phyloP scores from a whole-genome alignment of 2,329 filamentous ascomycete species.

The Scopulariopsis brevicaulis region DNA sequence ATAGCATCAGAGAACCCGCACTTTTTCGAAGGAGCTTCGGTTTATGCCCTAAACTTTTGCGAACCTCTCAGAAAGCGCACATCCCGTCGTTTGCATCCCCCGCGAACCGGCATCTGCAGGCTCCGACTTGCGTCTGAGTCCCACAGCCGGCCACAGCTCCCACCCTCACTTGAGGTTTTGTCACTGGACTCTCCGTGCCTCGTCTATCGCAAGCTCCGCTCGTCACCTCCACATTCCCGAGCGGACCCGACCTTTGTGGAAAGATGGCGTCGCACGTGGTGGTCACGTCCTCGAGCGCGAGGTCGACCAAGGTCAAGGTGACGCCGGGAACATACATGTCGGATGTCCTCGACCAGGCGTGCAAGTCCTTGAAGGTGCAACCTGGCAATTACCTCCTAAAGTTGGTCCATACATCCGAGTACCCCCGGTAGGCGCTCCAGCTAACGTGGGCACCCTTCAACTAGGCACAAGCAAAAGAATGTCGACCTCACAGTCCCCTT shows the following conservation, averaged over 20 bases:
- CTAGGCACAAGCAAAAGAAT: slow-evolving; percentile 69
- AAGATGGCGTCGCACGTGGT: slow-evolving; percentile 79
- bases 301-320: slow-evolving; percentile 72
- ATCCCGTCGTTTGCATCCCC: too few relatives aligned
- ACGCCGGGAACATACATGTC: slow-evolving; percentile 69
- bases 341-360: slow-evolving; percentile 81
- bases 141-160: too few relatives aligned
- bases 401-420: slow-evolving; percentile 30
- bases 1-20: not conserved
- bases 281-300: slow-evolving; percentile 71
- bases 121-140: too few relatives aligned
- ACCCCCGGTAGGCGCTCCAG: not conserved
- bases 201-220: not conserved
- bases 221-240: not conserved
- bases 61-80: too few relatives aligned
- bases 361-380: slow-evolving; percentile 64
- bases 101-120: too few relatives aligned
- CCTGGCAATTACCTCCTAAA: slow-evolving; percentile 71
- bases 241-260: not conserved
- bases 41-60: not conserved
- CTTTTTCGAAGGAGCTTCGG: not conserved
- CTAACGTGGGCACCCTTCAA: not conserved
- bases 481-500: slow-evolving; percentile 79
- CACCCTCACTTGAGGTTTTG: too few relatives aligned
- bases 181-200: too few relatives aligned